Evolutionary conservation across 2,329 filamentous ascomycete genomes (phyloP).

Genomic region (Alternaria triticina): DNA sequence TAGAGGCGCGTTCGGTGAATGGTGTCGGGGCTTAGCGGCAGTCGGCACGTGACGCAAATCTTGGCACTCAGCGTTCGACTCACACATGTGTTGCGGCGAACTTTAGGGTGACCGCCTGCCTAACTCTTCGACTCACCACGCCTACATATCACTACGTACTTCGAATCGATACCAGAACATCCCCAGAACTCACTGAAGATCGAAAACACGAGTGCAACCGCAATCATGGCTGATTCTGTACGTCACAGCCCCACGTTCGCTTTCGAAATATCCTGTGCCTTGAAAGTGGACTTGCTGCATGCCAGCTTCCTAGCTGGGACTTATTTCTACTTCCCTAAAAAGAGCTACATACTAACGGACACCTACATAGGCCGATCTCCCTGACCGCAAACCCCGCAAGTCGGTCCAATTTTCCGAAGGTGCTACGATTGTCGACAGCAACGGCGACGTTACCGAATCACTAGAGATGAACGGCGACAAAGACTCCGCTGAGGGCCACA

Average conservation of each 20-base stretch:
- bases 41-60: slow-evolving; percentile 23
- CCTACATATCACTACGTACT: not conserved
- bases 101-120: slow-evolving; percentile 1
- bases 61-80: slow-evolving; percentile 25
- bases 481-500: slow-evolving; percentile 80
- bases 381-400: slow-evolving; percentile 79
- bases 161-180: not conserved
- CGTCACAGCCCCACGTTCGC: slow-evolving; percentile 38
- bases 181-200: slow-evolving; percentile 1
- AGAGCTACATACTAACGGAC: slow-evolving; percentile 27
- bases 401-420: slow-evolving; percentile 93
- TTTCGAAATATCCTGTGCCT: slow-evolving; percentile 21
- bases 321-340: not conserved
- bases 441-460: slow-evolving; percentile 83
- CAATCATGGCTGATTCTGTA: slow-evolving; percentile 61
- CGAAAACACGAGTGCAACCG: slow-evolving; percentile 34
- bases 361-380: slow-evolving; percentile 50
- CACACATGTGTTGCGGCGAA: slow-evolving; percentile 23
- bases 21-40: slow-evolving; percentile 27
- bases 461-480: slow-evolving; percentile 74
- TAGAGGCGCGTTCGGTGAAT: slow-evolving; percentile 21
- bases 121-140: not conserved
- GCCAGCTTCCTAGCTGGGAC: not conserved
- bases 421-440: slow-evolving; percentile 83
- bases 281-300: slow-evolving; percentile 2